phyloP scores from a whole-genome alignment of 1,284 basidiomycete species.

The Mycosarcoma maydis region DNA sequence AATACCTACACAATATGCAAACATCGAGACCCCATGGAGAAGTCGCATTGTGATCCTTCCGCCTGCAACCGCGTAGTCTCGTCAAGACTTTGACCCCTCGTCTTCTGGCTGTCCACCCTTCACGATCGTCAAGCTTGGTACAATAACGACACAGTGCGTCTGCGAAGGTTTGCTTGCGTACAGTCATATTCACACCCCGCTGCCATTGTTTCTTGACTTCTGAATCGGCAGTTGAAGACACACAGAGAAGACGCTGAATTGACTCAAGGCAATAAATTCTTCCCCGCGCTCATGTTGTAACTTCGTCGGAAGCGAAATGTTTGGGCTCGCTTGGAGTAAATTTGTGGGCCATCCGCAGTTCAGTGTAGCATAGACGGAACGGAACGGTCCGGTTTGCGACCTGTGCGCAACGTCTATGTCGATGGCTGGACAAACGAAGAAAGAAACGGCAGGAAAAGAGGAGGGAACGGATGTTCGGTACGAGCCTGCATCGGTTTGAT shows the following conservation, averaged over 20 bases:
- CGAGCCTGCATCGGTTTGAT: conserved; percentile 3
- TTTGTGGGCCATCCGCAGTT: not conserved
- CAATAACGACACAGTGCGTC: no score
- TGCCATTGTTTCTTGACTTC: no score
- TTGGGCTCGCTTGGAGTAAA: conserved; percentile 6
- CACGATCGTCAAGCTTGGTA: no score
- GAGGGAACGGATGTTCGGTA: conserved; percentile 6
- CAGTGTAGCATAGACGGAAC: not conserved
- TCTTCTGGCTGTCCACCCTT: no score
- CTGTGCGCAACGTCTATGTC: conserved; percentile 3
- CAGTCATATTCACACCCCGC: no score
- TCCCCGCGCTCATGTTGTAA: no score
- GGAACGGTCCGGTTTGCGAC: conserved; percentile 20
- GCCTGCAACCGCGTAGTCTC: no score
- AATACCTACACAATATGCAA: no score
- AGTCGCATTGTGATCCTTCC: not conserved
- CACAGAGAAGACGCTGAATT: no score
- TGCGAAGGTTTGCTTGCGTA: no score
- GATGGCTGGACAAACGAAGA: not conserved
- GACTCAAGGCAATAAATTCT: not conserved
- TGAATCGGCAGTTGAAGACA: no score
- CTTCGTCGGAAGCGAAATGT: not conserved
- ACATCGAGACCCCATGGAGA: conserved; percentile 18
- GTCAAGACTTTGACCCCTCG: not conserved
- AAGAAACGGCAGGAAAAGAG: not conserved